Conservation (phyloP, 2,329 filamentous ascomycete genomes). For the Cladophialophora yegresii region DNA sequence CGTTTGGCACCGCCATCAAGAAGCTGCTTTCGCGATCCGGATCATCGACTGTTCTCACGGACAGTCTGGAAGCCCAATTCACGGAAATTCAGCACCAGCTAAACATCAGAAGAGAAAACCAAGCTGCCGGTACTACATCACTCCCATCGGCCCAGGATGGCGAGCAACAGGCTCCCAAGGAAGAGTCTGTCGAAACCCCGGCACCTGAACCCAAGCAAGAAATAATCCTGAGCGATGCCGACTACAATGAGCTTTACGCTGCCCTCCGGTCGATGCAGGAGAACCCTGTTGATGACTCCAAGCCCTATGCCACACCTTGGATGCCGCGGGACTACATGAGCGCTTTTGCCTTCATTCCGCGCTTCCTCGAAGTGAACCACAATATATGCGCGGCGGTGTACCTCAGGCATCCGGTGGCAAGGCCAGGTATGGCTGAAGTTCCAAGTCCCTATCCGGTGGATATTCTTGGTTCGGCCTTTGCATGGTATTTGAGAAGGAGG, state of each 20-base stretch:
- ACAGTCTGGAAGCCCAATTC: slow-evolving; percentile 59
- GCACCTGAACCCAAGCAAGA: slow-evolving; percentile 44
- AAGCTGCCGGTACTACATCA: slow-evolving; percentile 27
- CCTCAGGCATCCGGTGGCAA: slow-evolving; percentile 86
- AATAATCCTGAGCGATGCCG: slow-evolving; percentile 52
- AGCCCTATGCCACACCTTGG: slow-evolving; percentile 93
- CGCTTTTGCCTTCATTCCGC: slow-evolving; percentile 90
- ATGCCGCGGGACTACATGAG: slow-evolving; percentile 80
- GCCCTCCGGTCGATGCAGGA: slow-evolving; percentile 67
- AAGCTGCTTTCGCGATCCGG: slow-evolving; percentile 61
- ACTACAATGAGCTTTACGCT: slow-evolving; percentile 50
- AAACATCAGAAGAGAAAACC: slow-evolving; percentile 42
- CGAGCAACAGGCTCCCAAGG: slow-evolving; percentile 16
- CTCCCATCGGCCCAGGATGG: slow-evolving; percentile 22
- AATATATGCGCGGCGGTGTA: slow-evolving; percentile 96
- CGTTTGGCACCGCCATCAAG: slow-evolving; percentile 68
- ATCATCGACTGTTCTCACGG: slow-evolving; percentile 46
- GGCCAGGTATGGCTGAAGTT: slow-evolving; percentile 76
- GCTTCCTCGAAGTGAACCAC: slow-evolving; percentile 96
- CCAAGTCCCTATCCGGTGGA: slow-evolving; percentile 75
- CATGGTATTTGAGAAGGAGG: slow-evolving; percentile 87
- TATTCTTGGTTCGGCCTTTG: slow-evolving; percentile 79
- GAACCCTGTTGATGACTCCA: slow-evolving; percentile 73
- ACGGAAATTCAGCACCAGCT: slow-evolving; percentile 53
- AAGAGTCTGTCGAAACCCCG: slow-evolving; percentile 39